phyloP scores from a whole-genome alignment of 306 rosid genomes.

The Gynostemma pentaphyllum region DNA sequence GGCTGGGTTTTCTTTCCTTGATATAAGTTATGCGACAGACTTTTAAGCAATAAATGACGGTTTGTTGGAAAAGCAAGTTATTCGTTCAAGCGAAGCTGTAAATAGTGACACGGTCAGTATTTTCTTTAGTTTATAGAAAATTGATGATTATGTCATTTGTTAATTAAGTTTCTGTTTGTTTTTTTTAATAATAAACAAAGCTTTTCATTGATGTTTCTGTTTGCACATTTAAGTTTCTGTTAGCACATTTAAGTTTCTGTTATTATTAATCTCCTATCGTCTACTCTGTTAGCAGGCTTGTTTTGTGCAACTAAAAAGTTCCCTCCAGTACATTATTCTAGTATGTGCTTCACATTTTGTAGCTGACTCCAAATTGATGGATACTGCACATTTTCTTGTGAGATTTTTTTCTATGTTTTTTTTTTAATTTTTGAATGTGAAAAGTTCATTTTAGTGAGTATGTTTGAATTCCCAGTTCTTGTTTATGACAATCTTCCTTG shows the following conservation, averaged over 20 bases:
- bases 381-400: slow-evolving; percentile 48
- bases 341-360: slow-evolving; percentile 48
- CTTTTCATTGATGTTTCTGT: no score
- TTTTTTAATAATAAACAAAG: no score
- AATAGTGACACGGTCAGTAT: slow-evolving; percentile 24
- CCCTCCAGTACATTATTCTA: slow-evolving; percentile 44
- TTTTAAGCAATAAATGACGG: slow-evolving; percentile 33
- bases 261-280: neutral
- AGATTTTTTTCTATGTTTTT: neutral
- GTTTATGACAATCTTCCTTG: no score
- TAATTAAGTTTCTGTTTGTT: no score
- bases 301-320: slow-evolving; percentile 32
- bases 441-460: no score
- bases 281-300: slow-evolving; percentile 35
- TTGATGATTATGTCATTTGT: neutral
- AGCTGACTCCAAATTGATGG: slow-evolving; percentile 46
- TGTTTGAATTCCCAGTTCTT: neutral
- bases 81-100: slow-evolving; percentile 32
- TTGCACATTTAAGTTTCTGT: no score
- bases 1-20: slow-evolving; percentile 30
- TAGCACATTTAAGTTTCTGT: no score
- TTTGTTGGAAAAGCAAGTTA: slow-evolving; percentile 34
- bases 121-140: neutral
- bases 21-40: slow-evolving; percentile 24
- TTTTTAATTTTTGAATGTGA: neutral